Evolutionary conservation across 1,139 yeast species (phyloP).

Genomic region (Blastobotrys serpentis): DNA sequence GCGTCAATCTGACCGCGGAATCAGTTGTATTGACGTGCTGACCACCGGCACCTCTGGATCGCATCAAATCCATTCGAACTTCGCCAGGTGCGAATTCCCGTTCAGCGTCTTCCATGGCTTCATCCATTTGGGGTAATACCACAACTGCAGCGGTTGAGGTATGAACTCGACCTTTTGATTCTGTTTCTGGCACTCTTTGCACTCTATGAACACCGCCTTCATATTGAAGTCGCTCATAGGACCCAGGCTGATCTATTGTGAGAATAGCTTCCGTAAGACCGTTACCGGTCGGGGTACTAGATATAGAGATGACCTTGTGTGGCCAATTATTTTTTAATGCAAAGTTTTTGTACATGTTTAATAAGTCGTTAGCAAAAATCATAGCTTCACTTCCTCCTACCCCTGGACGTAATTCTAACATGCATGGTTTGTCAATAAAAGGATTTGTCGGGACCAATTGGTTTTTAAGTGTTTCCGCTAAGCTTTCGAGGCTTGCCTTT

Average conservation of each 20-base stretch:
- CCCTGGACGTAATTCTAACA: constrained; percentile 88
- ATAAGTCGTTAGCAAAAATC: constrained; percentile 74
- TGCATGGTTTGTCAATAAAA: constrained; percentile 73
- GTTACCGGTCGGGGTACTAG: constrained; percentile 54
- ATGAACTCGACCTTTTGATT: constrained; percentile 89
- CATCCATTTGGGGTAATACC: constrained; percentile 78
- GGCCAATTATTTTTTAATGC: constrained; percentile 70
- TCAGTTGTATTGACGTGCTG: constrained; percentile 98
- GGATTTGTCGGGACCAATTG: constrained; percentile 73
- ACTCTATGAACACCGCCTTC: constrained; percentile 98
- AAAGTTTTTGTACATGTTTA: constrained; percentile 77
- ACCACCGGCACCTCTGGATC: constrained; percentile 98
- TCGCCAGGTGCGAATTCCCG: constrained; percentile 82
- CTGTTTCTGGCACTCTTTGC: constrained; percentile 91
- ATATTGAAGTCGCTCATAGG: constrained; percentile 68
- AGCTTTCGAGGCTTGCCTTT: constrained; percentile 25
- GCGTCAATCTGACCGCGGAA: constrained; percentile 92
- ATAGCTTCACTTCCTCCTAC: constrained; percentile 96
- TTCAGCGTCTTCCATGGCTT: constrained; percentile 62
- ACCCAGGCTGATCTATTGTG: constrained; percentile 70
- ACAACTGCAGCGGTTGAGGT: constrained; percentile 96
- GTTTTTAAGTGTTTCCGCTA: constrained; percentile 49
- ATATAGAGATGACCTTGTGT: constrained; percentile 51
- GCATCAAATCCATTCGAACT: constrained; percentile 88
- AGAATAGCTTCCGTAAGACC: constrained; percentile 79